These are phyloP conservation scores for Pythium myriotylum DNA, from an alignment of 352 stramenopile species.

Conservation along the genomic window DNA sequence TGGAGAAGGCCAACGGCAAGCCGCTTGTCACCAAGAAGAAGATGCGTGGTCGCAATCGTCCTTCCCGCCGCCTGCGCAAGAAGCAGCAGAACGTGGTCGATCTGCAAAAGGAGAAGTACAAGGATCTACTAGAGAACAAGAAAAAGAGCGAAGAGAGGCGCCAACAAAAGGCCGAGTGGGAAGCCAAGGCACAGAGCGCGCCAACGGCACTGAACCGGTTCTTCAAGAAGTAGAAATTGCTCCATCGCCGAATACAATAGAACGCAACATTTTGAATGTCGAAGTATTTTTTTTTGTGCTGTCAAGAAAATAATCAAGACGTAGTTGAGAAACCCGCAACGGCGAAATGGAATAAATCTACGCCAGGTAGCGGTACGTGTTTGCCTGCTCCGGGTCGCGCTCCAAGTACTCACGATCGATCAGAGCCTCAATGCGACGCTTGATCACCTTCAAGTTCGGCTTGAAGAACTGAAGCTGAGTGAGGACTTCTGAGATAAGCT, in stretches of 20 bases:
- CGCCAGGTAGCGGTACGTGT: constrained; percentile 96
- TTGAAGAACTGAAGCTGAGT: constrained; percentile 98
- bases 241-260: constrained; percentile 14
- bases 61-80: constrained; percentile 94
- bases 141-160: constrained; percentile 71
- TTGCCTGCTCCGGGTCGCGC: constrained; percentile 93
- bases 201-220: constrained; percentile 87
- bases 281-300: constrained; percentile 7
- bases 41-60: constrained; percentile 97
- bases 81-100: constrained; percentile 99
- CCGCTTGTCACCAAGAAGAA: constrained; percentile 91
- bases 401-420: constrained; percentile 99
- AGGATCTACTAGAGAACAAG: constrained; percentile 81
- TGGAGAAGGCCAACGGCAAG: constrained; percentile 80
- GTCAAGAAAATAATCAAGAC: neutral
- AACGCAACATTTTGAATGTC: constrained; percentile 12
- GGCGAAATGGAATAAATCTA: constrained; percentile 38
- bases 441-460: constrained; percentile 97
- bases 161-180: constrained; percentile 80
- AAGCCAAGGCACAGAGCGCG: constrained; percentile 71
- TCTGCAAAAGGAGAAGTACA: constrained; percentile 91
- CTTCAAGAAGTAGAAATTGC: constrained; percentile 77
- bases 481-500: constrained; percentile 98
- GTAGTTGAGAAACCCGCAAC: neutral
- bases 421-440: constrained; percentile 97